These are phyloP conservation scores for Termitomyces sp. DNA, from an alignment of 768 basidiomycete species.

Conservation along the genomic window DNA sequence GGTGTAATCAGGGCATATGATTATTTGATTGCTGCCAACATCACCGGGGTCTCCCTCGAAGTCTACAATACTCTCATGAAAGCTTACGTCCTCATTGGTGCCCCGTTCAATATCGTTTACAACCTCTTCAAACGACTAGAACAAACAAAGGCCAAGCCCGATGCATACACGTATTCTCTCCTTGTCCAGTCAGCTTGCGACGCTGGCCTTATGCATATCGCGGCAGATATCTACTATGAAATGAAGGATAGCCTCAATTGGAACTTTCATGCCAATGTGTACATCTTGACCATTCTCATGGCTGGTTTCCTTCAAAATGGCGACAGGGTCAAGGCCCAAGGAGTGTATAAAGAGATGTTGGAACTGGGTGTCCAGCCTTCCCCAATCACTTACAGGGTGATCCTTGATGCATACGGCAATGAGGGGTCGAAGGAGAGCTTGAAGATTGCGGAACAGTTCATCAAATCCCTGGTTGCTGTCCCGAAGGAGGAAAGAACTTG, in stretches of 20 bases:
- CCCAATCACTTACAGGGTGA: constrained; percentile 62
- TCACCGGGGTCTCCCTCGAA: constrained; percentile 46
- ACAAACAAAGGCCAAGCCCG: constrained; percentile 49
- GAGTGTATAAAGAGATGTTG: constrained; percentile 70
- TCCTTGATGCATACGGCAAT: constrained; percentile 60
- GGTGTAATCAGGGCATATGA: constrained; percentile 72
- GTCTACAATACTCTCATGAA: constrained; percentile 79
- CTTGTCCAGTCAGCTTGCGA: constrained; percentile 83
- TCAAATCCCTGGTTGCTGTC: constrained; percentile 43
- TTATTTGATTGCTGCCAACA: constrained; percentile 38
- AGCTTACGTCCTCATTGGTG: constrained; percentile 77
- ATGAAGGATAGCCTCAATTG: constrained; percentile 52
- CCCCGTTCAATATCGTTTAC: constrained; percentile 66
- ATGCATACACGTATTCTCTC: constrained; percentile 63
- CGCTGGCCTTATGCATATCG: constrained; percentile 57
- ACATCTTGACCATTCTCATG: constrained; percentile 73
- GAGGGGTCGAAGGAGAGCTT: constrained; percentile 48
- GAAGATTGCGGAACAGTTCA: constrained; percentile 61
- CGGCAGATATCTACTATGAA: constrained; percentile 61
- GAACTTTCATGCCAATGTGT: constrained; percentile 45
- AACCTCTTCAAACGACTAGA: constrained; percentile 57
- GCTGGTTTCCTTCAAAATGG: constrained; percentile 61
- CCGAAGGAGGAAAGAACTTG: constrained; percentile 33
- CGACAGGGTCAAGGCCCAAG: constrained; percentile 52
- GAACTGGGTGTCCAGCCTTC: constrained; percentile 61